Evolutionary conservation across 345 rosid species (phyloP).

Genomic region (Nasturtium officinale): DNA sequence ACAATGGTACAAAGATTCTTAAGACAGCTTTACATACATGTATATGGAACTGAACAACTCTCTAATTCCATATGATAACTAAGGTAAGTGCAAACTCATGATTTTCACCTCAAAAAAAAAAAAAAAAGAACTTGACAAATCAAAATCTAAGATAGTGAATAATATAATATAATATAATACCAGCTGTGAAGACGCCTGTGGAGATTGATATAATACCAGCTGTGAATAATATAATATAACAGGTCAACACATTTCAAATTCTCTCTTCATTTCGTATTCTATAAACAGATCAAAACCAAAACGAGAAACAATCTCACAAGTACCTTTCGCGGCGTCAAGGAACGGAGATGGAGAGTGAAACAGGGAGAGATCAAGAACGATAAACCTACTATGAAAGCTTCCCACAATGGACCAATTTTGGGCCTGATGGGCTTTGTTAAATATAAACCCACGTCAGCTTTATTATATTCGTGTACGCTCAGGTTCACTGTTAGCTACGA

Average conservation of each 20-base stretch:
- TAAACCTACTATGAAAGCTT: not conserved
- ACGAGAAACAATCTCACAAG: not conserved
- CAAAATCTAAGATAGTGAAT: not conserved
- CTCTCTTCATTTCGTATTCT: not conserved
- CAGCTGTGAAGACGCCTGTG: conserved; percentile 81
- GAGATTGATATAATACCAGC: no score
- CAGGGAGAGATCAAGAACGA: not conserved
- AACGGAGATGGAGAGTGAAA: not conserved
- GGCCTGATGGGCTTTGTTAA: conserved; percentile 33
- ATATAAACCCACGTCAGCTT: conserved; percentile 27
- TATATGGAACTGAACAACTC: not conserved
- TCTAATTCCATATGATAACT: not conserved
- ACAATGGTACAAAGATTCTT: not conserved
- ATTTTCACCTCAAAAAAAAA: not conserved
- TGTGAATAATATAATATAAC: no score
- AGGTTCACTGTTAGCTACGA: conserved; percentile 18
- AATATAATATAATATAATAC: conserved; percentile 26
- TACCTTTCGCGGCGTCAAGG: conserved; percentile 13
- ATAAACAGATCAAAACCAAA: not conserved
- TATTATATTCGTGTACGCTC: not conserved
- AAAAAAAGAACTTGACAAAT: not conserved
- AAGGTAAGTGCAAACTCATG: not conserved
- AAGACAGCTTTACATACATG: not conserved
- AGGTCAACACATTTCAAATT: not conserved
- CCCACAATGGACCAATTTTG: not conserved